phyloP scores from a whole-genome alignment of 495 filamentous ascomycete genomes.

The Clohesyomyces aquaticus region DNA sequence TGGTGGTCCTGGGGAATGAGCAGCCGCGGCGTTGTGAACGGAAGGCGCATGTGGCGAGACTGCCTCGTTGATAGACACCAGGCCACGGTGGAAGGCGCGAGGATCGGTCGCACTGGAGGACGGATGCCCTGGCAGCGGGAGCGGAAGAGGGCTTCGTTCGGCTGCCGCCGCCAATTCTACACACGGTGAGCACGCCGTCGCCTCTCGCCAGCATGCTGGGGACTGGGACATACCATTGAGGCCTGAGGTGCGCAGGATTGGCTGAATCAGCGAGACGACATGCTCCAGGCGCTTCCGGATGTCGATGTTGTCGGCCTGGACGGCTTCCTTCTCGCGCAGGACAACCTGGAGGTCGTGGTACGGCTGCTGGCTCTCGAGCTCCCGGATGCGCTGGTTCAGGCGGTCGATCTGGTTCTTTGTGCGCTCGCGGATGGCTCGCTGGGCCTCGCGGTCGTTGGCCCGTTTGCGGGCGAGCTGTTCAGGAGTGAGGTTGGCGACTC shows the following conservation, averaged over 20 bases:
- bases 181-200: slow-evolving; percentile 21
- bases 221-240: slow-evolving; percentile 40
- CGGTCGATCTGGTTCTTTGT: slow-evolving; percentile 48
- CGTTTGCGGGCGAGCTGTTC: slow-evolving; percentile 52
- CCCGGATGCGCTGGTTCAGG: slow-evolving; percentile 45
- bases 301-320: slow-evolving; percentile 71
- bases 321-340: slow-evolving; percentile 67
- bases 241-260: slow-evolving; percentile 51
- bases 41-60: slow-evolving; percentile 12
- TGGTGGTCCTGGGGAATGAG: slow-evolving; percentile 11
- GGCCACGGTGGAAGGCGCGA: slow-evolving; percentile 12
- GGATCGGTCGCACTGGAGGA: slow-evolving; percentile 12
- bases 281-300: slow-evolving; percentile 64
- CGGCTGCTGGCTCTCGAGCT: slow-evolving; percentile 63
- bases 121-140: slow-evolving; percentile 11
- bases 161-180: slow-evolving; percentile 41
- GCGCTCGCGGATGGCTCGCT: slow-evolving; percentile 50
- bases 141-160: slow-evolving; percentile 30
- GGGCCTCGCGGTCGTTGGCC: slow-evolving; percentile 51
- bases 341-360: slow-evolving; percentile 76
- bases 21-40: slow-evolving; percentile 14
- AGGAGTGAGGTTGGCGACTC: slow-evolving; percentile 50
- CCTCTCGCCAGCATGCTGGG: not conserved
- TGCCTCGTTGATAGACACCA: slow-evolving; percentile 1
- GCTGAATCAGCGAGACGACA: slow-evolving; percentile 68